Conservation (phyloP, 2,329 filamentous ascomycete species). For the Xylaria sp. region DNA sequence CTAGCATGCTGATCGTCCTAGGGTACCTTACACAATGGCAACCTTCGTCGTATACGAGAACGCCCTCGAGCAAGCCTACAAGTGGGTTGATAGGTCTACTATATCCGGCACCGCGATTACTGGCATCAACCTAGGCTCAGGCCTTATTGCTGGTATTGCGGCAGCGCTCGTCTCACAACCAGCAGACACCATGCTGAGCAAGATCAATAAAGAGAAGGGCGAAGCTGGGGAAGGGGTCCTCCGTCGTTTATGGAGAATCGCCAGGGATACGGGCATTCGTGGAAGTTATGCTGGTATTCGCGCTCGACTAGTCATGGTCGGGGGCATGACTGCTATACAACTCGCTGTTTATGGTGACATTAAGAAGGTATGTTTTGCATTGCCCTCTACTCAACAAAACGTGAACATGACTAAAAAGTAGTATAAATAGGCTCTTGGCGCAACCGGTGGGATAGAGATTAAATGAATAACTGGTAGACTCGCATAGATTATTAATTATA, state of each 20-base stretch:
- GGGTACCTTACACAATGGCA: constrained; percentile 46
- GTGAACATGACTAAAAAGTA: not conserved
- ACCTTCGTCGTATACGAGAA: constrained; percentile 45
- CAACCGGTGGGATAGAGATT: constrained; percentile 31
- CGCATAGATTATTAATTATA: constrained; percentile 13
- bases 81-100: constrained; percentile 40
- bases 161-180: constrained; percentile 46
- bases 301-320: constrained; percentile 45
- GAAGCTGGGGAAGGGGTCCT: constrained; percentile 41
- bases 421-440: constrained; percentile 25
- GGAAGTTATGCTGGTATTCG: constrained; percentile 44
- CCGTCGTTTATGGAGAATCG: constrained; percentile 42
- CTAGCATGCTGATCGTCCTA: constrained; percentile 26
- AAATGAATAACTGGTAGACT: constrained; percentile 6
- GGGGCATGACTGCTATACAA: constrained; percentile 44
- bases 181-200: constrained; percentile 45
- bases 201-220: constrained; percentile 45
- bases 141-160: constrained; percentile 44
- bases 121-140: constrained; percentile 43
- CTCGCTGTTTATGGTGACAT: constrained; percentile 46
- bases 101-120: constrained; percentile 38
- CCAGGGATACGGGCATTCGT: constrained; percentile 42
- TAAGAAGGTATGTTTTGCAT: constrained; percentile 36
- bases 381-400: not conserved
- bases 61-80: constrained; percentile 40